These are phyloP conservation scores for Penicillium arizonense DNA, from an alignment of 495 filamentous ascomycete genomes.

Conservation along the genomic window DNA sequence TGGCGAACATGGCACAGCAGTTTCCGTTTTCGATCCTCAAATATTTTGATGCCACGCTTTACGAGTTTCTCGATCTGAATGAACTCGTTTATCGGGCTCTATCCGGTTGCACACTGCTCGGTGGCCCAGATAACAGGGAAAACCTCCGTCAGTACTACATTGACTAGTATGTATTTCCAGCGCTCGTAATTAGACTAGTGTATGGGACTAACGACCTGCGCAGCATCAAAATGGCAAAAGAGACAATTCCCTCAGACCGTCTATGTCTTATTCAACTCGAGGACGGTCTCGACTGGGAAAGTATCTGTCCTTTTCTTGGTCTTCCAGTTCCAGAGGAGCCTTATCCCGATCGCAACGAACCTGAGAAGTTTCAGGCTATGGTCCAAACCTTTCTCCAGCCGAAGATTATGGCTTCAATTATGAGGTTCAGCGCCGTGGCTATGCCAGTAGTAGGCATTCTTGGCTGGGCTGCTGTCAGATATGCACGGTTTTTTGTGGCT, in stretches of 20 bases:
- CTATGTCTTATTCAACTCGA: slow-evolving; percentile 18
- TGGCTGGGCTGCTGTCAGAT: slow-evolving; percentile 13
- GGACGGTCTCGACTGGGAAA: slow-evolving; percentile 24
- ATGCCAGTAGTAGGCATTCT: slow-evolving; percentile 7
- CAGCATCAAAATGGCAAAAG: slow-evolving; percentile 23
- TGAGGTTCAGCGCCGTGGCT: slow-evolving; percentile 13
- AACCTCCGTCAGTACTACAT: slow-evolving; percentile 8
- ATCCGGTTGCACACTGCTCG: slow-evolving; percentile 2
- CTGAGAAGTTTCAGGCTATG: slow-evolving; percentile 19
- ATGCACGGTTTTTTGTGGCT: neutral
- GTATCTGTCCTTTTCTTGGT: slow-evolving; percentile 25
- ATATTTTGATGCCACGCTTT: slow-evolving; percentile 16
- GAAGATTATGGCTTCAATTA: slow-evolving; percentile 1
- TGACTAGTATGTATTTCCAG: slow-evolving; percentile 19
- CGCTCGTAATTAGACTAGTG: neutral
- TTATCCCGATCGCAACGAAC: slow-evolving; percentile 26
- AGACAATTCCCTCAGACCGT: slow-evolving; percentile 18
- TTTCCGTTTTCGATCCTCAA: slow-evolving; percentile 25
- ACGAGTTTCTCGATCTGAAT: slow-evolving; percentile 14
- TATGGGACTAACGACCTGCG: neutral
- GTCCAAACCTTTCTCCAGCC: slow-evolving; percentile 12
- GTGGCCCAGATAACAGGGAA: slow-evolving; percentile 2
- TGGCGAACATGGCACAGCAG: neutral
- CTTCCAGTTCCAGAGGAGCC: slow-evolving; percentile 17
- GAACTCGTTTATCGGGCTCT: slow-evolving; percentile 6